Evolutionary conservation across 2,329 filamentous ascomycete genomes (phyloP), one percentile per base, ranked within the genome.

Genomic region (Nemania abortiva): DNA sequence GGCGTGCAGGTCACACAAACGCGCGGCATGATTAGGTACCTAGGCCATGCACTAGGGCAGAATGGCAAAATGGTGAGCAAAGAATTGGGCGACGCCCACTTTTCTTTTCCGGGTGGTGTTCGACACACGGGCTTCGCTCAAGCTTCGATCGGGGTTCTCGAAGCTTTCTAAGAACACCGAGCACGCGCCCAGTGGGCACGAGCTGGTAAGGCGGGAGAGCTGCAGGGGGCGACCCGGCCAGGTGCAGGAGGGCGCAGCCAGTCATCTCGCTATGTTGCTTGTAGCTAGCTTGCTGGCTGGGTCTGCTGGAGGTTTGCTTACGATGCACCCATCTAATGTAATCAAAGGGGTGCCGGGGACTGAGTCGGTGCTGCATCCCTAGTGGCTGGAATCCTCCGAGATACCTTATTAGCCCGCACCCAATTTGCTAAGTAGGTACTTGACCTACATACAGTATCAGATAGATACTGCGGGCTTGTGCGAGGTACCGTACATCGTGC

Each of bases 101-200:
- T 73, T 65, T 70, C 62, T 73, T 65, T 70, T 59, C 47, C 50
- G 62, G 27, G 7, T 69, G 63, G 59, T 74, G 74, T 74, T 69
- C 58, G 49, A 59, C 61, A 20, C 42, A 27, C 37, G 59, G 65
- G 65, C 70, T 73, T 73, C 72, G 57, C 66, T 66, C 70, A 75
- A 71, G 74, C 78, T 79, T 79, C 78, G 65, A 78, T 75, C 69
- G 73, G 72, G 39, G 71, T 78, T 77, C 74, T 75, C 67, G 78
- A 79, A 79, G 74, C 62, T 57, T 74, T 74, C 70, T 42, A 72
- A 70, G 66, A 63, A 61, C 58, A 39, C 69, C 69, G 75, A 75
- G 72, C 70, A 58, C 42, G 59, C 61, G 65, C 57, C 57, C n/a
- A 34, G 56, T 70, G 70, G 72, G 68, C 65, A 73, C 71, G 73